These are phyloP conservation scores for Mortierella hygrophila DNA, from an alignment of 192 early-diverging fungal species.

Conservation along the genomic window DNA sequence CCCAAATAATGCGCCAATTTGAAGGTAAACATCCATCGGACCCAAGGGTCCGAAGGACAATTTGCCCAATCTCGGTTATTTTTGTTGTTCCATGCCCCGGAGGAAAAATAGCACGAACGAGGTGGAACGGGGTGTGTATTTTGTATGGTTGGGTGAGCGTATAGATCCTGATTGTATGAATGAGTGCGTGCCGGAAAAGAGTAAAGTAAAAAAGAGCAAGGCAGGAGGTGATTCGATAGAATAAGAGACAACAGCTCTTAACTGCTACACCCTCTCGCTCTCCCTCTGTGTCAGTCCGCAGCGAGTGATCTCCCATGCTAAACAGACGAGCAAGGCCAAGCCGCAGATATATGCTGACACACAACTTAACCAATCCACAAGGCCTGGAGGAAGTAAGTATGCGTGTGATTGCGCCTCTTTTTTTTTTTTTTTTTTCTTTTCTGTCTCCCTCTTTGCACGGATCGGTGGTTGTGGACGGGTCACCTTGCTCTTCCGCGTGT, in stretches of 20 bases:
- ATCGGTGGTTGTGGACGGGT: not conserved
- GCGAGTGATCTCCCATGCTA: not conserved
- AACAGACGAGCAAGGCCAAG: not conserved
- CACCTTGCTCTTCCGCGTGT: not conserved
- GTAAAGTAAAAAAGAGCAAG: not conserved
- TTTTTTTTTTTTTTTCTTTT: not conserved
- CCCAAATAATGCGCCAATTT: not conserved
- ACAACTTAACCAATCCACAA: not conserved
- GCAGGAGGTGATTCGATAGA: not conserved
- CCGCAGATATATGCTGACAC: not conserved
- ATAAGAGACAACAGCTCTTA: not conserved
- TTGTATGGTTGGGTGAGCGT: not conserved
- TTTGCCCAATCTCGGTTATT: constrained; percentile 6
- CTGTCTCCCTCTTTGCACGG: not conserved
- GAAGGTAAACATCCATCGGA: not conserved
- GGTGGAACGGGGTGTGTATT: not conserved
- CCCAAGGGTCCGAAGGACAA: not conserved
- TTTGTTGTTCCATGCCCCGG: constrained; percentile 2
- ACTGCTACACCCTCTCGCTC: not conserved
- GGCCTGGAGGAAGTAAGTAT: not conserved
- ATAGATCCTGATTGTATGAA: not conserved
- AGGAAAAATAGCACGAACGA: not conserved
- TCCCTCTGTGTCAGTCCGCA: not conserved
- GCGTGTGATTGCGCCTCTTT: not conserved
- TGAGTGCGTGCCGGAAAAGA: not conserved